Evolutionary conservation across 2,329 filamentous ascomycete species (phyloP).

Genomic region (Fusarium avenaceum): DNA sequence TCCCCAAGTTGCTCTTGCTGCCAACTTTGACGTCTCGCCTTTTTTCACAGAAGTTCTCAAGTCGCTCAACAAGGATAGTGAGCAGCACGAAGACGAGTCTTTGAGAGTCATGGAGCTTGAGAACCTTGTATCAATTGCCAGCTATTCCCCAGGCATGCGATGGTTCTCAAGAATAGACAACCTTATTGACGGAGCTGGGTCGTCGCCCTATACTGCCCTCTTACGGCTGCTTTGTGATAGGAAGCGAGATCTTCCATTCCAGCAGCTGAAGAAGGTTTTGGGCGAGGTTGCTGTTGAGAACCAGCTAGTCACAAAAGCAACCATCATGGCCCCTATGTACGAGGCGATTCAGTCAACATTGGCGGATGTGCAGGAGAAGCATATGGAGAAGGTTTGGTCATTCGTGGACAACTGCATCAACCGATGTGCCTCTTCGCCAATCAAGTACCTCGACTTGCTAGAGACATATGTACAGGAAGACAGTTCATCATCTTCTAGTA

Average conservation of each 20-base stretch:
- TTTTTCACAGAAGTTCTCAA: conserved; percentile 78
- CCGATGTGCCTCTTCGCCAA: conserved; percentile 79
- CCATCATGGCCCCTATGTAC: conserved; percentile 64
- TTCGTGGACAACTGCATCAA: conserved; percentile 88
- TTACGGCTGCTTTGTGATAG: conserved; percentile 62
- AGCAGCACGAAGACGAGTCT: conserved; percentile 63
- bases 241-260: conserved; percentile 50
- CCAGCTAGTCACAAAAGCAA: conserved; percentile 70
- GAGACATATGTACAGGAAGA: conserved; percentile 59
- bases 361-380: conserved; percentile 31
- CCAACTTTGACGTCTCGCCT: conserved; percentile 89
- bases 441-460: conserved; percentile 84
- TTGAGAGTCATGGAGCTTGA: conserved; percentile 81
- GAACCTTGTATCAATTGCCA: conserved; percentile 84
- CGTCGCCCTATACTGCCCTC: conserved; percentile 79
- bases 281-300: conserved; percentile 73
- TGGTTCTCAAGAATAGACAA: conserved; percentile 86
- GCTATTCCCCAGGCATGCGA: conserved; percentile 84
- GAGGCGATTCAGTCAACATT: conserved; percentile 49
- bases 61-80: conserved; percentile 67
- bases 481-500: conserved; percentile 43
- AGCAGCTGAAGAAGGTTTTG: conserved; percentile 69
- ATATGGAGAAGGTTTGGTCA: conserved; percentile 66
- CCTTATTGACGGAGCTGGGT: conserved; percentile 58
- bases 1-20: conserved; percentile 82